A percentile compares a stretch with the other conserved stretches of the same genome.
Evolutionary conservation across 2,329 filamentous ascomycete species (phyloP).

Genomic region (Cytospora chrysosperma): DNA sequence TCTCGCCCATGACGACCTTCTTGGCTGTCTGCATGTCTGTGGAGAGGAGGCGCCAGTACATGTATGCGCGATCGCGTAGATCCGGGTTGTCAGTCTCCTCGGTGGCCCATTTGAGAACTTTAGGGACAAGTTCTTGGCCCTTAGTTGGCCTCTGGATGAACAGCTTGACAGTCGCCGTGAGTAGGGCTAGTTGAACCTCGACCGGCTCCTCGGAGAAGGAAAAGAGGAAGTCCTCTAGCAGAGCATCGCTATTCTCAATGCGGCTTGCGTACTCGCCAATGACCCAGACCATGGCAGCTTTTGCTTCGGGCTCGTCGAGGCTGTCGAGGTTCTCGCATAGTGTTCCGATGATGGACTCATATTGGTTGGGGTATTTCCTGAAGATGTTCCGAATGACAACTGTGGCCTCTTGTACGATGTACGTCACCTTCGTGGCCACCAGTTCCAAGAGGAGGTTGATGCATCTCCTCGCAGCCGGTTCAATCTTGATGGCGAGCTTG

Average conservation of each 20-base stretch:
- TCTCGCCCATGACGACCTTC: conserved; percentile 92
- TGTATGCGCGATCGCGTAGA: conserved; percentile 91
- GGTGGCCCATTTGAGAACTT: conserved; percentile 96
- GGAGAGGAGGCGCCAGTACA: conserved; percentile 97
- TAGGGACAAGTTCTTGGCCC: conserved; percentile 87
- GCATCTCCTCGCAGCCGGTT: conserved; percentile 84
- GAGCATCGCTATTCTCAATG: conserved; percentile 92
- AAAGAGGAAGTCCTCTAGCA: conserved; percentile 93
- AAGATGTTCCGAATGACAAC: conserved; percentile 99
- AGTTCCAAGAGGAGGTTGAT: conserved; percentile 91
- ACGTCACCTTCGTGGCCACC: conserved; percentile 96
- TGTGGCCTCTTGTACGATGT: conserved; percentile 98
- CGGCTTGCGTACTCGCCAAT: conserved; percentile 97
- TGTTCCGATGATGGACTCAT: conserved; percentile 95
- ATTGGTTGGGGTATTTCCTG: conserved; percentile 97
- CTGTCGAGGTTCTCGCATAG: conserved; percentile 96
- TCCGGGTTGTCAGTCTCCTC: conserved; percentile 99
- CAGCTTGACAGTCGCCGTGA: conserved; percentile 95
- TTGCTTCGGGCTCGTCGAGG: conserved; percentile 94
- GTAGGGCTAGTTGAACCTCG: conserved; percentile 89
- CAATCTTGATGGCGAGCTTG: conserved; percentile 98
- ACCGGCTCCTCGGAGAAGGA: conserved; percentile 92
- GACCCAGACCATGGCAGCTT: conserved; percentile 98
- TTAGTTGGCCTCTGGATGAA: conserved; percentile 97
- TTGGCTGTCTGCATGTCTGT: conserved; percentile 87